phyloP scores from a whole-genome alignment of 2,329 filamentous ascomycete species.

The Fusarium marasasianum region DNA sequence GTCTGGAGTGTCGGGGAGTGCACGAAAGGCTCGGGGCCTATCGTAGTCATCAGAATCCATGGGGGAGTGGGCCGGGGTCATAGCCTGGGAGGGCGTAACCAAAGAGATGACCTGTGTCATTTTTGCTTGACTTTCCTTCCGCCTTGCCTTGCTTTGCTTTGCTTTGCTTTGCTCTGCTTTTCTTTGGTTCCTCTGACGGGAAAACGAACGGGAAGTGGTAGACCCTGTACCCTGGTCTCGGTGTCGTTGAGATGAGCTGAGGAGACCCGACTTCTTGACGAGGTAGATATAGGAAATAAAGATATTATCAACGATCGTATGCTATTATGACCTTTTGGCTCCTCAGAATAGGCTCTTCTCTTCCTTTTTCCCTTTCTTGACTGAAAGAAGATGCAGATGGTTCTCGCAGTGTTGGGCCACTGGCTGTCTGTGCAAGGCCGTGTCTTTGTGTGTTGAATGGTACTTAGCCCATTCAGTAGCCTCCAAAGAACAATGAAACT shows the following conservation, averaged over 20 bases:
- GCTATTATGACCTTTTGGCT: not conserved
- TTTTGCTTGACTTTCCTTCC: constrained; percentile 7
- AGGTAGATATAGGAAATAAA: constrained; percentile 14
- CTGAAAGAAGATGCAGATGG: constrained; percentile 21
- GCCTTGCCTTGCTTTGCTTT: not conserved
- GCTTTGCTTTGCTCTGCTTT: not conserved
- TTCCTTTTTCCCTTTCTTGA: constrained; percentile 7
- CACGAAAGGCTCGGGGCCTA: constrained; percentile 29
- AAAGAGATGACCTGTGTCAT: constrained; percentile 45
- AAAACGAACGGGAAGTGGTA: constrained; percentile 31
- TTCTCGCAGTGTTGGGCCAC: constrained; percentile 25
- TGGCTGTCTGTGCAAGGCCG: constrained; percentile 34
- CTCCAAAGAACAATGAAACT: constrained; percentile 41
- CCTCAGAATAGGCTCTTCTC: not conserved
- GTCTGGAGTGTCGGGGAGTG: constrained; percentile 34
- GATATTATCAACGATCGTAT: not conserved
- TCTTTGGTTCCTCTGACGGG: constrained; percentile 5
- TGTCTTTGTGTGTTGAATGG: constrained; percentile 34
- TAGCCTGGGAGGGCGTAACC: constrained; percentile 39
- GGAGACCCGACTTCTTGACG: not conserved
- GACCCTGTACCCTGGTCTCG: constrained; percentile 18
- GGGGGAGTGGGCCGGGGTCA: constrained; percentile 40
- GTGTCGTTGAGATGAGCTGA: constrained; percentile 8
- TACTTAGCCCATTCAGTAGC: constrained; percentile 31
- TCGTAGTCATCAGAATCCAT: constrained; percentile 39